These are phyloP conservation scores for Rutstroemia sp. DNA, from an alignment of 2,329 filamentous ascomycete genomes.

Conservation along the genomic window DNA sequence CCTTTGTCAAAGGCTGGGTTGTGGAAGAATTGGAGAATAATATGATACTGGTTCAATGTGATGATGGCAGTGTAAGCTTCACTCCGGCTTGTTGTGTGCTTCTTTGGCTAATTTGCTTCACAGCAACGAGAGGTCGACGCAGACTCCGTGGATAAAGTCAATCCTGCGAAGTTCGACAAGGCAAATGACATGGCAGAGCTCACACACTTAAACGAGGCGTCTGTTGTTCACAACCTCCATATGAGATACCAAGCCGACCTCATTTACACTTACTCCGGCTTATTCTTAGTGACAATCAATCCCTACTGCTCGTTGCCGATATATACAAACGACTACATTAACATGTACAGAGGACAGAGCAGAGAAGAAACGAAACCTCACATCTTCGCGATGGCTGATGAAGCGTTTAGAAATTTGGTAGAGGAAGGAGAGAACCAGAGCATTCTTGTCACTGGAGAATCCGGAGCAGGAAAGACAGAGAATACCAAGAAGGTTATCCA, in stretches of 20 bases:
- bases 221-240: slow-evolving; percentile 93
- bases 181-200: slow-evolving; percentile 98
- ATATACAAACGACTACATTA: slow-evolving; percentile 93
- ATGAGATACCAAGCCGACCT: slow-evolving; percentile 92
- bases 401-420: slow-evolving; percentile 90
- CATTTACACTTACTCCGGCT: slow-evolving; percentile 95
- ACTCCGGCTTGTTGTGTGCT: not conserved
- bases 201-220: slow-evolving; percentile 95
- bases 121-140: slow-evolving; percentile 80
- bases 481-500: slow-evolving; percentile 99
- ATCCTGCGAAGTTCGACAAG: slow-evolving; percentile 98
- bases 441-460: slow-evolving; percentile 96
- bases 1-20: slow-evolving; percentile 90
- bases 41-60: slow-evolving; percentile 78
- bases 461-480: slow-evolving; percentile 95
- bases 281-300: slow-evolving; percentile 96
- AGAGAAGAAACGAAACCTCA: slow-evolving; percentile 94
- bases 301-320: slow-evolving; percentile 93
- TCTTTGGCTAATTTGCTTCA: slow-evolving; percentile 12
- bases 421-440: slow-evolving; percentile 96
- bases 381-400: slow-evolving; percentile 95
- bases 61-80: slow-evolving; percentile 72
- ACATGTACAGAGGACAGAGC: slow-evolving; percentile 90
- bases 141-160: slow-evolving; percentile 95
- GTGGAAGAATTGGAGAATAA: slow-evolving; percentile 69